Evolutionary conservation across 805 yeast genomes (phyloP).

Genomic region (Brettanomyces nanus): DNA sequence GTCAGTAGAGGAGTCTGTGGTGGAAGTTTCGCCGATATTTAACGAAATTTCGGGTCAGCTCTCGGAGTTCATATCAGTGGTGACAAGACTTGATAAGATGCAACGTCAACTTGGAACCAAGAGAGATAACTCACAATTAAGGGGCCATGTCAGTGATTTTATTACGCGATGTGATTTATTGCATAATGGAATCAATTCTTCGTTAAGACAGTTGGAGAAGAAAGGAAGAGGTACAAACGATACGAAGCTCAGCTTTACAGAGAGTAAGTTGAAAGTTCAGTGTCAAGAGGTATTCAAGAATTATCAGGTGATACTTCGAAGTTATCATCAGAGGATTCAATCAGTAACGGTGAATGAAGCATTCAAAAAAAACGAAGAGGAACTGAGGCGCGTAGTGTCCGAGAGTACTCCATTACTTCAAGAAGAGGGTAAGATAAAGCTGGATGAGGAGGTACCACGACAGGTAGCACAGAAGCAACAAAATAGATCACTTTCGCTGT

Average conservation of each 20-base stretch:
- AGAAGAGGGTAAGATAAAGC: not conserved
- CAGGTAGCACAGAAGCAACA: constrained; percentile 24
- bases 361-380: constrained; percentile 12
- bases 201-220: constrained; percentile 10
- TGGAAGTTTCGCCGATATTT: constrained; percentile 5
- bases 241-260: constrained; percentile 27
- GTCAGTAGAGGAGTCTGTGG: constrained; percentile 7
- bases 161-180: constrained; percentile 12
- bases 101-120: constrained; percentile 44
- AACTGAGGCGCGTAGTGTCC: not conserved
- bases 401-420: constrained; percentile 1
- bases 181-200: constrained; percentile 10
- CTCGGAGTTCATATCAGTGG: constrained; percentile 29
- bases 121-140: constrained; percentile 34
- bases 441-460: not conserved
- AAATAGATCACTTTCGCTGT: no score
- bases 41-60: constrained; percentile 14
- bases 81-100: constrained; percentile 41
- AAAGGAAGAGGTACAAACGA: constrained; percentile 2
- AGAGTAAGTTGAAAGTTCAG: constrained; percentile 49
- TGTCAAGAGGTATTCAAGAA: constrained; percentile 41
- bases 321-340: constrained; percentile 42
- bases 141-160: constrained; percentile 25
- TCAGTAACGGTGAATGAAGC: constrained; percentile 29
- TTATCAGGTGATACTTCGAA: constrained; percentile 34